Conservation (phyloP, 345 rosid species). For the Gynandropsis gynandra region DNA sequence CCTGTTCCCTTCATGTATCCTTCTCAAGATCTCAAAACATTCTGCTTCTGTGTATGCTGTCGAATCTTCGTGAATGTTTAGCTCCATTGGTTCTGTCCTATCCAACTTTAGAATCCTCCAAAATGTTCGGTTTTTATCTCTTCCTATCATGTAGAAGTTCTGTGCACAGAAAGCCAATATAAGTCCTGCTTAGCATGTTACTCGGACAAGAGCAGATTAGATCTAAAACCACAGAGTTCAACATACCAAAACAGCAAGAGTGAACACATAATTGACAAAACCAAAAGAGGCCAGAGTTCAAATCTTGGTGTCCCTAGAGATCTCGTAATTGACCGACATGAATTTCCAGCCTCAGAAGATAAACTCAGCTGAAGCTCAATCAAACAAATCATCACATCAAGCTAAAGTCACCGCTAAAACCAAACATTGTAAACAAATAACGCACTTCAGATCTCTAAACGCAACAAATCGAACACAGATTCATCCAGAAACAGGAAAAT, state of each 20-base stretch:
- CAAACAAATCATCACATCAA: too few relatives aligned
- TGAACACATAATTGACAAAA: background rate
- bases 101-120: conserved; percentile 86
- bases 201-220: background rate
- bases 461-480: too few relatives aligned
- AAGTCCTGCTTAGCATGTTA: background rate
- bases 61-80: conserved; percentile 59
- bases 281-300: background rate
- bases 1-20: conserved; percentile 80
- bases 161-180: conserved; percentile 24
- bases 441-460: too few relatives aligned
- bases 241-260: too few relatives aligned
- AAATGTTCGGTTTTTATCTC: conserved; percentile 52
- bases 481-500: background rate
- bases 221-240: background rate
- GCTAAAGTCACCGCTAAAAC: background rate
- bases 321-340: too few relatives aligned
- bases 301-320: background rate
- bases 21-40: conserved; percentile 49
- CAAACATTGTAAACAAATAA: background rate
- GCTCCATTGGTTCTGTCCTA: conserved; percentile 60
- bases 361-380: too few relatives aligned
- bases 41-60: conserved; percentile 58
- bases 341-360: too few relatives aligned
- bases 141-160: conserved; percentile 86